Percentiles rank a stretch among this genome's conserved stretches.
phyloP scores from a whole-genome alignment of 306 rosid species.

The Gillenia trifoliata region DNA sequence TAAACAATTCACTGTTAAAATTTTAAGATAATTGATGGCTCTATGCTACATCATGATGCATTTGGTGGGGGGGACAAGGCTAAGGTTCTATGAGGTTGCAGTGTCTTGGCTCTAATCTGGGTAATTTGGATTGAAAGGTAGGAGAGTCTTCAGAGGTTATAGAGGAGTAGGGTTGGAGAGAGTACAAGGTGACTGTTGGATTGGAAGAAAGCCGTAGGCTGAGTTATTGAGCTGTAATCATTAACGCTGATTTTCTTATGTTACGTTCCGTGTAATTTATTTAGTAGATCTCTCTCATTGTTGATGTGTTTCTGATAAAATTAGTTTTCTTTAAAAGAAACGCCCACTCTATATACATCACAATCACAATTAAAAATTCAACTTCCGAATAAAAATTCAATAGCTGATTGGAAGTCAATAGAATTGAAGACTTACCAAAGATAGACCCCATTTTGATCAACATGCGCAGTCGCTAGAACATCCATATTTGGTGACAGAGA shows the following conservation, averaged over 20 bases:
- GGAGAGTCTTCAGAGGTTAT: not conserved
- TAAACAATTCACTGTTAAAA: not conserved
- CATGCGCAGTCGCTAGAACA: constrained; percentile 80
- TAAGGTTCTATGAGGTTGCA: not conserved
- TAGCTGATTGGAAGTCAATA: not conserved
- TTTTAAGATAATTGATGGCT: not conserved
- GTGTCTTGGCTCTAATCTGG: not conserved
- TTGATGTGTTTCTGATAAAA: too few relatives aligned
- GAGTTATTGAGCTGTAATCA: not conserved
- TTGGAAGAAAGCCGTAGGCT: not conserved
- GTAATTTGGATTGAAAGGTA: not conserved
- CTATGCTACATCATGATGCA: not conserved
- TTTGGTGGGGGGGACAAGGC: not conserved
- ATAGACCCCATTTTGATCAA: constrained; percentile 85
- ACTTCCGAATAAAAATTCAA: not conserved
- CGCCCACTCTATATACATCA: not conserved
- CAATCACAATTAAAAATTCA: not conserved
- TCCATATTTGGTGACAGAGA: constrained; percentile 96
- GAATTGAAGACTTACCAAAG: constrained; percentile 61
- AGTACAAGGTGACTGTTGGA: not conserved
- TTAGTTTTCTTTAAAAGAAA: too few relatives aligned
- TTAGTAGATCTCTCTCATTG: too few relatives aligned
- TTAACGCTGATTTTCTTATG: not conserved
- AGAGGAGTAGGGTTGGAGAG: not conserved
- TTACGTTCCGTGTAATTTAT: too few relatives aligned